phyloP scores from a whole-genome alignment of 352 stramenopile species.

The Pythium monospermum region DNA sequence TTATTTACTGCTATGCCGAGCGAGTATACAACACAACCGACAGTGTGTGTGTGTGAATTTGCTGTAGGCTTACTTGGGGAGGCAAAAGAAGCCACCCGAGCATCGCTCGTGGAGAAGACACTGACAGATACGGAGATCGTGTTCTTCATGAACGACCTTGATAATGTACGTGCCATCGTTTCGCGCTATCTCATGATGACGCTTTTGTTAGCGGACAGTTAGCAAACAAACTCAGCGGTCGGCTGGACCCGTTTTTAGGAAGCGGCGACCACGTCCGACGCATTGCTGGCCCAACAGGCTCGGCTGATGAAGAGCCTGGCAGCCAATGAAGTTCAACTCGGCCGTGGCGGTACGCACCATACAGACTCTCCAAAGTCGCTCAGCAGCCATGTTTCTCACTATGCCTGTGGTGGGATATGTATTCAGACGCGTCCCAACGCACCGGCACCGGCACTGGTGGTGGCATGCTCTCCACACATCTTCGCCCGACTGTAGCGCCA shows the following conservation, averaged over 20 bases:
- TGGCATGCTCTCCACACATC: too few species aligned
- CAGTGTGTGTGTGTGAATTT: too few species aligned
- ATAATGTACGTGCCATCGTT: conserved; percentile 27
- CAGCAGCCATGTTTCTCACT: too few species aligned
- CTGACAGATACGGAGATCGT: conserved; percentile 64
- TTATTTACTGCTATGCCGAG: too few species aligned
- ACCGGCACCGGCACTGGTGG: too few species aligned
- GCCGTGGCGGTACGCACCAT: neutral
- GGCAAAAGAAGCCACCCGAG: conserved; percentile 29
- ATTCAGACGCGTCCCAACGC: too few species aligned
- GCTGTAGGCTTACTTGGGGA: conserved; percentile 46
- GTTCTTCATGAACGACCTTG: conserved; percentile 75
- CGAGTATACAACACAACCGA: too few species aligned
- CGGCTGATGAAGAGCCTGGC: conserved; percentile 36
- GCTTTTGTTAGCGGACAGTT: too few species aligned
- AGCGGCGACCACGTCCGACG: conserved; percentile 36
- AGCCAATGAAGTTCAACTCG: conserved; percentile 24
- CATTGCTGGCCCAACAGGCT: conserved; percentile 42
- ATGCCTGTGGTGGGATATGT: too few species aligned
- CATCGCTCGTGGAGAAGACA: conserved; percentile 42
- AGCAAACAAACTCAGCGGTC: neutral
- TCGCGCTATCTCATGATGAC: neutral
- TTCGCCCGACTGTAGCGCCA: too few species aligned
- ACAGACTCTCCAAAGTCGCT: neutral
- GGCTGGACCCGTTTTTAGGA: conserved; percentile 18